phyloP scores from a whole-genome alignment of 805 yeast species.

The Sugiyamaella mastotermitis region DNA sequence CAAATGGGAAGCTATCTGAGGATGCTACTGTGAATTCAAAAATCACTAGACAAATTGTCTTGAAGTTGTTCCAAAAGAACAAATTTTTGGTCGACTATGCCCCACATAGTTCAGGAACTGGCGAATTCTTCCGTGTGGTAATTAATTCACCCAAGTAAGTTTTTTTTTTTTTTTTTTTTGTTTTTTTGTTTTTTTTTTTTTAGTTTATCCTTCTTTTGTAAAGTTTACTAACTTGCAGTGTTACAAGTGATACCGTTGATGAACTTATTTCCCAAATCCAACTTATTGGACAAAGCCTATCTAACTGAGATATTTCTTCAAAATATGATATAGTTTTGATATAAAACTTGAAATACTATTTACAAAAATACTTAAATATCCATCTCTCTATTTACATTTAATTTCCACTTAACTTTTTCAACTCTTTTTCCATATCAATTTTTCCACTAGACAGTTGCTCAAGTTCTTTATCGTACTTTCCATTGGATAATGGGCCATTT shows the following conservation, averaged over 20 bases:
- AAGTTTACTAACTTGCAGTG: constrained; percentile 9
- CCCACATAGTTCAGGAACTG: constrained; percentile 51
- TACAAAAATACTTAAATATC: no score
- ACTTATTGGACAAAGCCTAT: no score
- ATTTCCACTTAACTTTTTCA: constrained; percentile 49
- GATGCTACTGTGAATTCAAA: constrained; percentile 40
- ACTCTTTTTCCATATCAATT: constrained; percentile 75
- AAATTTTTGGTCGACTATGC: constrained; percentile 72
- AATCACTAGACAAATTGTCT: constrained; percentile 57
- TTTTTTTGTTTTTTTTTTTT: no score
- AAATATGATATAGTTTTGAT: no score
- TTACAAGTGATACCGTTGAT: neutral
- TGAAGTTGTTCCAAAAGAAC: constrained; percentile 54
- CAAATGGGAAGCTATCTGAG: constrained; percentile 30
- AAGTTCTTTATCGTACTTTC: constrained; percentile 84
- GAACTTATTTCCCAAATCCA: neutral
- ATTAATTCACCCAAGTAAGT: constrained; percentile 58
- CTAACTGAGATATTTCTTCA: no score
- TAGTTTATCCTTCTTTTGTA: neutral
- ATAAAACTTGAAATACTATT: no score
- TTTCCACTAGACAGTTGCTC: constrained; percentile 74
- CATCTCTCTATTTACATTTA: no score
- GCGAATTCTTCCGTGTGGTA: constrained; percentile 82
- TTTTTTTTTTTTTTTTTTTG: no score
- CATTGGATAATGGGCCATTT: constrained; percentile 88